Evolutionary conservation across 148 eudicot species (phyloP), one percentile per base, ranked within the genome.

Genomic region (Chenopodium formosanum): DNA sequence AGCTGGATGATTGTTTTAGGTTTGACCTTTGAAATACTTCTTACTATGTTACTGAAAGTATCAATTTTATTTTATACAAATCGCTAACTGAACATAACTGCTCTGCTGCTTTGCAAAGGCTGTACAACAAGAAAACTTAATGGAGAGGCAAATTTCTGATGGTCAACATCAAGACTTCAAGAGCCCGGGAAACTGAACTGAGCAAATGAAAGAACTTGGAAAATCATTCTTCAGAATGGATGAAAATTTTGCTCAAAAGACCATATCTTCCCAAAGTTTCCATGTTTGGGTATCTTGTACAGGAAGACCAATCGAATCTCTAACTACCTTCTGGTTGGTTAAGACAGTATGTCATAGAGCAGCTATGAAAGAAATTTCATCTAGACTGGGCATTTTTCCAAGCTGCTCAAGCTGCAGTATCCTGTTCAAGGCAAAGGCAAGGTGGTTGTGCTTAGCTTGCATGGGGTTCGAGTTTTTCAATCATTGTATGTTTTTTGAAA

Each of bases 121-220:
- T 76, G 88, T 94, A 77, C 97, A 40, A 8, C 44, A 94, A 86
- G 95, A 91, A 77, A 94, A 92, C 76, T 67, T 87, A 80, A 88
- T 74, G 76, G 90, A 84, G 76, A 89, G 87, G 75, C 90, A 80
- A 83, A 80, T 48, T 25, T 74, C 85, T 25, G 86, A 85, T 65
- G 53, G 31, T 76, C 85, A 62, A 47, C 78, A 85, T 70, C 86
- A 78, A 56, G 85, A 88, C 40, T 44, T 81, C 34, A 82, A 79
- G 76, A 83, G 46, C 76, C 86, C 58, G 17, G 69, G 60, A 58
- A 80, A 47, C 1, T 87, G 74, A 82, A 32, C 70, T 11, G 53
- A 9, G 65, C 17, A 9, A 50, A 12, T 3, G 56, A 77, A 5
- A 19, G 19, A 29, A 10, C 31, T 74, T 62, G 4, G 68, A 32